Evolutionary conservation across 129 eudicot species (phyloP).

Genomic region (Mikania micrantha): DNA sequence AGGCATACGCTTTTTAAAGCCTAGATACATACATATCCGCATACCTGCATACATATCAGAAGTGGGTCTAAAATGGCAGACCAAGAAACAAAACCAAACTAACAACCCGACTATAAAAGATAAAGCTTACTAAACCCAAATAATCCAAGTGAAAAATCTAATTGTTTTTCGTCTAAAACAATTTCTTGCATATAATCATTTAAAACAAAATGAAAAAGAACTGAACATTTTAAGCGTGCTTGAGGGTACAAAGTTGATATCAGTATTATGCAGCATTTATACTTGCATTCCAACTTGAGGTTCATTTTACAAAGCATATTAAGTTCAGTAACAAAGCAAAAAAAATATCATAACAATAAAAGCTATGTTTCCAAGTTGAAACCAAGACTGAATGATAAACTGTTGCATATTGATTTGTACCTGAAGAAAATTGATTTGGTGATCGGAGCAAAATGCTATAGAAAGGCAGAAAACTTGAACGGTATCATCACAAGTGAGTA

Average conservation of each 20-base stretch:
- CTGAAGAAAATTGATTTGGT: background rate
- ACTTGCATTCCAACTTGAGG: background rate
- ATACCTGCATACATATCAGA: too few relatives aligned
- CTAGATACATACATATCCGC: too few relatives aligned
- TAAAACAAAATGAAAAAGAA: background rate
- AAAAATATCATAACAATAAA: background rate
- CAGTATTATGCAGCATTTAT: constrained; percentile 4
- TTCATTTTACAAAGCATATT: background rate
- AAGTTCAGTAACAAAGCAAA: background rate
- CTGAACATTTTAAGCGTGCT: background rate
- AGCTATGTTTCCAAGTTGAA: background rate
- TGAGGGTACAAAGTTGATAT: background rate
- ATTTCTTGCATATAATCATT: too few relatives aligned
- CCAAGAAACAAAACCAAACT: too few relatives aligned
- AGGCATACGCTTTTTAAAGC: too few relatives aligned
- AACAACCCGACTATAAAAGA: too few relatives aligned
- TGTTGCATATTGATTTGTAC: background rate
- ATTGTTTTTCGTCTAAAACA: too few relatives aligned
- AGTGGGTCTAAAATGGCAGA: too few relatives aligned
- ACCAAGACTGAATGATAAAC: background rate
- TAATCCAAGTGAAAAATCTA: too few relatives aligned
- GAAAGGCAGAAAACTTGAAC: background rate
- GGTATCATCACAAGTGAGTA: background rate
- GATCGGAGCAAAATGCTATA: background rate
- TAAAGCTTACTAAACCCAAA: too few relatives aligned